Evolutionary conservation across 495 filamentous ascomycete genomes (phyloP).

Genomic region (Lichenothelia convexa): DNA sequence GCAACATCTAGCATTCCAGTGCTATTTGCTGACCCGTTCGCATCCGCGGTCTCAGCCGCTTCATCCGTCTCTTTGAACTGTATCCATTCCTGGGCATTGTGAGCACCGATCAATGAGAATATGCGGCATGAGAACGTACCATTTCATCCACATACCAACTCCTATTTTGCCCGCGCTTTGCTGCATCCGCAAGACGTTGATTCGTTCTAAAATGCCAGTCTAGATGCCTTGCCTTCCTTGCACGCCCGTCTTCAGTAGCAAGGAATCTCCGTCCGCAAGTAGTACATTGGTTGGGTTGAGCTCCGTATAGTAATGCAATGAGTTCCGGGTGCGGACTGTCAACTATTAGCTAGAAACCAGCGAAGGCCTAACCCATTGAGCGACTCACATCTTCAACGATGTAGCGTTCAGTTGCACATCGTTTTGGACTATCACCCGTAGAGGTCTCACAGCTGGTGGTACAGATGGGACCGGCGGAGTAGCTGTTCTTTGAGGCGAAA

Average conservation of each 20-base stretch:
- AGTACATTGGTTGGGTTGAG: slow-evolving; percentile 64
- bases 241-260: slow-evolving; percentile 54
- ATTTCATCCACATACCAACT: slow-evolving; percentile 88
- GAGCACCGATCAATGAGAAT: neutral
- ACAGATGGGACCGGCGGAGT: no score
- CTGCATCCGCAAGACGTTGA: slow-evolving; percentile 65
- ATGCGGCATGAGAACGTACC: slow-evolving; percentile 25
- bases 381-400: slow-evolving; percentile 61
- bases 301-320: slow-evolving; percentile 54
- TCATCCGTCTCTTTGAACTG: slow-evolving; percentile 22
- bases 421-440: no score
- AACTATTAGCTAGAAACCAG: slow-evolving; percentile 6
- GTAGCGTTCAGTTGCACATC: slow-evolving; percentile 15
- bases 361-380: slow-evolving; percentile 10
- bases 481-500: no score
- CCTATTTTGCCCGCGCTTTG: slow-evolving; percentile 65
- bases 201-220: slow-evolving; percentile 97
- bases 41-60: slow-evolving; percentile 36
- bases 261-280: slow-evolving; percentile 82
- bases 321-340: slow-evolving; percentile 56
- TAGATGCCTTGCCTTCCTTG: slow-evolving; percentile 77
- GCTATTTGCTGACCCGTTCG: slow-evolving; percentile 20
- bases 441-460: no score
- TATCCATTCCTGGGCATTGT: slow-evolving; percentile 7
- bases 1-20: neutral